A percentile compares a stretch with the other conserved stretches of the same genome.
These are phyloP conservation scores for Cucurbita ficifolia DNA, from an alignment of 306 rosid genomes.

Conservation along the genomic window DNA sequence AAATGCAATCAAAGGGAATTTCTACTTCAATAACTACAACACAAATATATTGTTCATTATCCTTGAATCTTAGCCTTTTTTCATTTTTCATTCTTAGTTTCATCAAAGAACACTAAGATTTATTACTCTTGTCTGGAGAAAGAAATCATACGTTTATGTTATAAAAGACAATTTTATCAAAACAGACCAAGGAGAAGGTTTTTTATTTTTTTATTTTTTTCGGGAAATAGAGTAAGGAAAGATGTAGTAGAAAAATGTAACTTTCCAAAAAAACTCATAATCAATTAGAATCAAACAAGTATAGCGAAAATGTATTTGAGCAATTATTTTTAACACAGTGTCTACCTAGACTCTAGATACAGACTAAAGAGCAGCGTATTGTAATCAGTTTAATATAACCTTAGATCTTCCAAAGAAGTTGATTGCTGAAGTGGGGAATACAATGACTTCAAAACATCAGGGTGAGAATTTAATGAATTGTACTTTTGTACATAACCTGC, in stretches of 20 bases:
- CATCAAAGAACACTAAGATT: background rate
- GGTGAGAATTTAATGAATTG: conserved; percentile 89
- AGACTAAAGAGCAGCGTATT: background rate
- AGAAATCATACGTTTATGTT: background rate
- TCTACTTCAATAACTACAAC: background rate
- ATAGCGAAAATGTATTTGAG: background rate
- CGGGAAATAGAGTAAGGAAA: background rate
- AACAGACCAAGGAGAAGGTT: background rate
- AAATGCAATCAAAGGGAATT: background rate
- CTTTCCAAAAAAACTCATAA: background rate
- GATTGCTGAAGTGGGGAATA: conserved; percentile 96
- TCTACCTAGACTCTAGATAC: background rate
- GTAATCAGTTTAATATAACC: conserved; percentile 23
- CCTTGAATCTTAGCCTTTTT: background rate
- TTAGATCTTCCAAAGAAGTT: conserved; percentile 93
- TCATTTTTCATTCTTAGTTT: background rate
- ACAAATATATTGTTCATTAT: background rate
- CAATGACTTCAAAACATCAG: conserved; percentile 86
- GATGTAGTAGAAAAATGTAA: background rate
- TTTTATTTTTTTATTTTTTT: background rate
- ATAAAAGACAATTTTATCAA: background rate
- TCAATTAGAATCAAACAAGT: background rate
- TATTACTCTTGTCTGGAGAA: background rate
- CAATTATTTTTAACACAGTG: background rate
- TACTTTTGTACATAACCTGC: conserved; percentile 84